Evolutionary conservation across 768 basidiomycete genomes (phyloP).

Genomic region (Neoboletus brunneissimus): DNA sequence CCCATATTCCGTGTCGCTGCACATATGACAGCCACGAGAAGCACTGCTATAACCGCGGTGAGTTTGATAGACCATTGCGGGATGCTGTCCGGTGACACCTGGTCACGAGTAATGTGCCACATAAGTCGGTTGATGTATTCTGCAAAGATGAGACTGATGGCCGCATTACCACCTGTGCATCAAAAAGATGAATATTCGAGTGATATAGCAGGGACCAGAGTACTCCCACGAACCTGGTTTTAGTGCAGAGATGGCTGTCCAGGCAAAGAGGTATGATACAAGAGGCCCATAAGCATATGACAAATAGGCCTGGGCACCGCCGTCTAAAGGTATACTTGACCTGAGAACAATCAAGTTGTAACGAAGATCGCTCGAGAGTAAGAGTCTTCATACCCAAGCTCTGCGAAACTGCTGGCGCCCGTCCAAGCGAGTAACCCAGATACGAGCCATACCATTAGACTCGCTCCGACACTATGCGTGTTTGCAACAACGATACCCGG

Average conservation of each 20-base stretch:
- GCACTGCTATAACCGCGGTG: constrained; percentile 71
- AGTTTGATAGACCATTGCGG: constrained; percentile 92
- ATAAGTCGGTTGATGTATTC: constrained; percentile 92
- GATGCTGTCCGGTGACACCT: constrained; percentile 72
- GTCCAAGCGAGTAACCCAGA: constrained; percentile 92
- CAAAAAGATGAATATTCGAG: constrained; percentile 1
- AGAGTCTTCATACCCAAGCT: constrained; percentile 65
- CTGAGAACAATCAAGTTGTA: constrained; percentile 7
- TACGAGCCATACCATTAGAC: constrained; percentile 78
- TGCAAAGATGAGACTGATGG: constrained; percentile 84
- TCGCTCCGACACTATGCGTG: constrained; percentile 85
- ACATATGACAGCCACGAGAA: constrained; percentile 74
- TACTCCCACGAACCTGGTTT: constrained; percentile 60
- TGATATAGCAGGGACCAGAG: background rate
- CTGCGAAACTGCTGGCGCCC: constrained; percentile 91
- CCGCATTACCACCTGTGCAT: constrained; percentile 64
- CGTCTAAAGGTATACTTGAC: constrained; percentile 40
- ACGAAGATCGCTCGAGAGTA: background rate
- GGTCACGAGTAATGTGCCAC: constrained; percentile 68
- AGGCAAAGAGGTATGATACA: constrained; percentile 88
- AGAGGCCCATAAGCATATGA: constrained; percentile 86
- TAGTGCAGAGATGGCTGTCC: constrained; percentile 88
- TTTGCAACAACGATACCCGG: constrained; percentile 91
- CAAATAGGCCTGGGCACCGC: constrained; percentile 75
- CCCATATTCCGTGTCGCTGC: constrained; percentile 75